Evolutionary conservation across 2,329 filamentous ascomycete genomes (phyloP), one percentile per base, ranked within the genome.

Genomic region (Falciphora oryzae): DNA sequence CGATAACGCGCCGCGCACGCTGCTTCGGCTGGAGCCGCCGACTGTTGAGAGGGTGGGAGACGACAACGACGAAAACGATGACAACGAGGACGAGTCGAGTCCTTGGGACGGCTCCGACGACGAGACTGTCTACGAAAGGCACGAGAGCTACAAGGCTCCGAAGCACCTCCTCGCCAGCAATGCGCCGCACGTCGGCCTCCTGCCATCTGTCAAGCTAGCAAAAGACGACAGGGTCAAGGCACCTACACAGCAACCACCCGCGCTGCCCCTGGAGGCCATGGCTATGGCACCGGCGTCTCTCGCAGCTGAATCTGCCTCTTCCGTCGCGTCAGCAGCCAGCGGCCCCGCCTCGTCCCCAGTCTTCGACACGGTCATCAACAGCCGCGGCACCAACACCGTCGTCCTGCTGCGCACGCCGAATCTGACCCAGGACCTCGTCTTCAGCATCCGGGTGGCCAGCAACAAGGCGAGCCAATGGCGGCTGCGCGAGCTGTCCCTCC

Each of bases 371-470:
- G 59, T 27, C 59, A 28, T 65, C 27, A 50, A 62, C 64, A 44
- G 50, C n/a, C 32, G 38, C 29, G 60, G 64, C 50, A 57, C 25
- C 59, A 22, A 35, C 38, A 61, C 64, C 27, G 32, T 44, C 60
- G 25, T 53, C 31, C 32, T 28, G 57, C 22, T 57, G 31, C 62
- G 25, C 61, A 28, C 25, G 28, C 57, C 25, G 7, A 59, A 59
- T 58, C 62, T 63, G 16, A 53, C 59, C 14, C 65, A 68, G 59
- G 66, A 68, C 65, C 61, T 69, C 7, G 61, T 68, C 53, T 69
- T 69, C 63, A 62, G 64, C 29, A 66, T 69, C 32, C 64, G 50
- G 22, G 60, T 57, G 28, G 25, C n/a, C 59, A 59, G 57, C 57
- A 32, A 60, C 56, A 53, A 25, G 2, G 53, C 53, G 22, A 62